These are phyloP conservation scores for Mycena amicta DNA, from an alignment of 768 basidiomycete species.

Conservation along the genomic window DNA sequence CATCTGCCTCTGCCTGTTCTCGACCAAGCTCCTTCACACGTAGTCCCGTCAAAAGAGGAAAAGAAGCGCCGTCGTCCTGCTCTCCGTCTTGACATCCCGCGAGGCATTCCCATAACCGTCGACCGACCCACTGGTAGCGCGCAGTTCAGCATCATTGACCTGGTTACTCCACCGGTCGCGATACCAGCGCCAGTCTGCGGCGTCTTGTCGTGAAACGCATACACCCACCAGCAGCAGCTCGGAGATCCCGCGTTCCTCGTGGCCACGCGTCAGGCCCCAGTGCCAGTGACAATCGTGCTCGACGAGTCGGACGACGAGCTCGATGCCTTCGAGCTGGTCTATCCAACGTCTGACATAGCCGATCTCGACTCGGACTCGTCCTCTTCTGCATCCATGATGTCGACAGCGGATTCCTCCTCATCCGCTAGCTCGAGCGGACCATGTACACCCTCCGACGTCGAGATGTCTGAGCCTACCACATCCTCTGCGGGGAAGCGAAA, in stretches of 20 bases:
- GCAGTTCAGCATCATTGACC: not conserved
- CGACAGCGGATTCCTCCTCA: not conserved
- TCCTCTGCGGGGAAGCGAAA: slow-evolving; percentile 10
- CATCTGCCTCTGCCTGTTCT: slow-evolving; percentile 39
- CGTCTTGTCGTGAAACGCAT: not conserved
- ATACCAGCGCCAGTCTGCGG: not conserved
- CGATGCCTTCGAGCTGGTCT: not conserved
- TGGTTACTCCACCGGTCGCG: not conserved
- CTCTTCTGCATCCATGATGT: not conserved
- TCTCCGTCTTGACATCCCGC: not conserved
- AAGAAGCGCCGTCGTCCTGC: not conserved
- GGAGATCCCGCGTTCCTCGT: not conserved
- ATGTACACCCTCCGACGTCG: not conserved
- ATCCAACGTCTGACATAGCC: not conserved
- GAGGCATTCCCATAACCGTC: not conserved
- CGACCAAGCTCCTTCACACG: slow-evolving; percentile 24
- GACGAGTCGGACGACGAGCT: not conserved
- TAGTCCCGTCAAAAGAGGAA: not conserved
- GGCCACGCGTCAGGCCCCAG: not conserved
- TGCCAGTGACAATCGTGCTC: not conserved
- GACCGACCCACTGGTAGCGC: not conserved
- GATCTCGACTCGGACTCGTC: not conserved
- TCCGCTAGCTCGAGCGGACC: not conserved
- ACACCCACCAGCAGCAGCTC: not conserved
- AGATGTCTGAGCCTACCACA: not conserved